Evolutionary conservation across 305 asterid species (phyloP), one percentile per base, ranked within the genome.

Genomic region (Andrographis paniculata): DNA sequence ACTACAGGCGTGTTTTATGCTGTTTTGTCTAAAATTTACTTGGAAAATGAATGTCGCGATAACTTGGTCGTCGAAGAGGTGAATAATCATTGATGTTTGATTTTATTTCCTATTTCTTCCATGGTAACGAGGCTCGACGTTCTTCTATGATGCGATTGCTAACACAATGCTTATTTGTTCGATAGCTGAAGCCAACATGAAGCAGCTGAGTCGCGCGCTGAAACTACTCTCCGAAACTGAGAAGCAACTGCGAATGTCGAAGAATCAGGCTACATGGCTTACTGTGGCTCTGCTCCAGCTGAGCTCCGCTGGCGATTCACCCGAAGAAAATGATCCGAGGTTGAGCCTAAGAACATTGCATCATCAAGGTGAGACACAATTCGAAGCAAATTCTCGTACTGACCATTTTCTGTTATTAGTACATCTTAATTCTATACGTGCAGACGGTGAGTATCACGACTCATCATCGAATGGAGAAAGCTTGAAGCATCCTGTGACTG

Each of bases 211-310:
- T 76, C 91, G 73, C 45, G 95, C 93, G n/a, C 46, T 85, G 60
- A 56, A 66, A 36, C 78, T 88, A 52, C 91, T 88, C 51, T 82
- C 95, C 6, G 95, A 88, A 56, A 82, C 95, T 16, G 97, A 88
- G 69, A 88, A 79, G 68, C 97, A 82, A 46, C 65, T 85, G 48
- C 65, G 95, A 58, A 79, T 71, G 52, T 79, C 95, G 35, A 71
- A 72, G 20, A 95, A 84, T 56, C 84, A 87, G 38, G 77, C 97
- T 14, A 84, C 97, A 30, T 88, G 95, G 95, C 82, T 88, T 76
- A 84, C 93, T 2, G 95, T 93, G 50, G 85, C 94, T 42, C 66
- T 88, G 20, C 61, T 88, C 43, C 95, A 85, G 55, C 61, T 88
- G 56, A 94, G 97, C 37, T 82, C 84, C 30, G 30, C n/a, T n/a